Base-by-base conservation (phyloP, 345 rosid genomes). In the Tarenaya hassleriana region DNA sequence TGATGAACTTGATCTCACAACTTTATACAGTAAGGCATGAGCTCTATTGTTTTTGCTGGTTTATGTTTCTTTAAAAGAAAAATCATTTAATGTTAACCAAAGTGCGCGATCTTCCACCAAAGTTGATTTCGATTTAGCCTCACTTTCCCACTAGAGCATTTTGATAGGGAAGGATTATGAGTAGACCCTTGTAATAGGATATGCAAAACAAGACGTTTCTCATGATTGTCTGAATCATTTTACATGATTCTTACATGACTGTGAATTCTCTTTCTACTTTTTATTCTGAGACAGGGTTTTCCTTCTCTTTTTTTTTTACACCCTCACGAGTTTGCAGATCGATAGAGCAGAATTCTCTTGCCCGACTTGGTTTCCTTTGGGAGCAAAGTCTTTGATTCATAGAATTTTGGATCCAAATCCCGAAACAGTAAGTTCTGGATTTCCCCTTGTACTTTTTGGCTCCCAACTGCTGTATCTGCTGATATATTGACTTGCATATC, bases 1-100 rank as follows among this genome's bases (percentile, higher is more conserved):
- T 72, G 98, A 91, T 64, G 98, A 91, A 55, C 85, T 91, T 61
- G 96, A 91, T 74, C 89, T 91, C 66, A 82, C 95, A 40, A 87
- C 96, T 16, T 61, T 91, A 69, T 91, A 91, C 58, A 79, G 83
- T 70, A 91, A 91, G 98, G 98, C 83, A 87, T 38, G 84, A 38
- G 39, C 67, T 52, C 62, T 50, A 38, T 59, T 51, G 14, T 40
- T 35, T 43, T n/a, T 41, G 42, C 66, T 47, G 1, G 16, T 27
- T 21, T 64, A 2, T 14, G 43, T 12, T 49, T 42, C 18, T 57
- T 59, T 19, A 35, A n/a, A n/a, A n/a, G n/a, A n/a, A n/a, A n/a
- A n/a, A 7, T 6, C 41, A 19, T 20, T 17, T 41, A 17, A 43
- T 10, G 41, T 16, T 50, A 54, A 13, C n/a, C 29, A 24, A 24